Evolutionary conservation across 2,329 filamentous ascomycete genomes (phyloP).

Genomic region (Eutypa lata): DNA sequence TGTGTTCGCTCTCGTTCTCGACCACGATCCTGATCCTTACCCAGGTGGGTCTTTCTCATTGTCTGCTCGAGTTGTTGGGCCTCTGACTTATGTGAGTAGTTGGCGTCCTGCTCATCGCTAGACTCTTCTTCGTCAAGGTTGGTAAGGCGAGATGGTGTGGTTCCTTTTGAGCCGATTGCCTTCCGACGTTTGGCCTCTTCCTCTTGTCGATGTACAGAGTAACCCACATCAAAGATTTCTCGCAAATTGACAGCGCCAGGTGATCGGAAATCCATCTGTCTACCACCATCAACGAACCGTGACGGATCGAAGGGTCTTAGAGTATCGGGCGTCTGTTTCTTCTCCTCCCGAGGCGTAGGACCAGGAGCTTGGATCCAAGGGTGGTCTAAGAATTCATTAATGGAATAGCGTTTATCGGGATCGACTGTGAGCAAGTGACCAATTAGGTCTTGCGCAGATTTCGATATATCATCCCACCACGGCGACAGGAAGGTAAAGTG

Average conservation of each 20-base stretch:
- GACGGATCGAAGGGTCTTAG: conserved; percentile 56
- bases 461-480: conserved; percentile 99
- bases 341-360: conserved; percentile 56
- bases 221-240: conserved; percentile 97
- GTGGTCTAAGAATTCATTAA: conserved; percentile 87
- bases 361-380: conserved; percentile 80
- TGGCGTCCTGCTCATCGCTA: conserved; percentile 55
- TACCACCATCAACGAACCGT: conserved; percentile 55
- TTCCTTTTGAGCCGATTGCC: conserved; percentile 72
- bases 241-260: conserved; percentile 92
- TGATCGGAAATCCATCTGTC: conserved; percentile 87
- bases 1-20: conserved; percentile 49
- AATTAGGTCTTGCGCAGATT: conserved; percentile 89
- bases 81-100: conserved; percentile 42
- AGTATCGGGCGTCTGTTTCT: conserved; percentile 42
- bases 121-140: conserved; percentile 69
- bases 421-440: conserved; percentile 92
- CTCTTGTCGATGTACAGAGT: conserved; percentile 93
- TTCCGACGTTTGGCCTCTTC: conserved; percentile 92
- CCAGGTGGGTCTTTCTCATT: conserved; percentile 75
- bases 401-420: conserved; percentile 91
- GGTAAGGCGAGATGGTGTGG: conserved; percentile 52
- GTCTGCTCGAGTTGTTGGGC: conserved; percentile 74
- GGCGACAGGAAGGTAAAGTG: conserved; percentile 97
- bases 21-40: conserved; percentile 51